phyloP scores from a whole-genome alignment of 2,329 filamentous ascomycete genomes.

The Aspergillus nomiae region DNA sequence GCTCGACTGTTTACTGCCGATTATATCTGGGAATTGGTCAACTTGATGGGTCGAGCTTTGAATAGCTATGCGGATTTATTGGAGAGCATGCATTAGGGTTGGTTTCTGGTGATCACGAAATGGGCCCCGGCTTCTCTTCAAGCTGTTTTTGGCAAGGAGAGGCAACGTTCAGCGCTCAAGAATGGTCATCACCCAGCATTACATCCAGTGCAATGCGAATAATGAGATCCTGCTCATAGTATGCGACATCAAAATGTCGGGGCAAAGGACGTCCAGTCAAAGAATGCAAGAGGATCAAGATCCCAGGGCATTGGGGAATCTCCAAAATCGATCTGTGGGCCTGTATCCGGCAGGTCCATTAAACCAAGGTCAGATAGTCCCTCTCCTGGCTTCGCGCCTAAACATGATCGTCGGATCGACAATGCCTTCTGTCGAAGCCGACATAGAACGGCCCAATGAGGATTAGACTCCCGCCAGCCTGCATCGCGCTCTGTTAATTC shows the following conservation, averaged over 20 bases:
- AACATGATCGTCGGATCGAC: conserved; percentile 7
- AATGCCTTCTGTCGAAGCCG: conserved; percentile 23
- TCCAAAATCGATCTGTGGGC: not conserved
- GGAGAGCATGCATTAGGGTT: conserved; percentile 14
- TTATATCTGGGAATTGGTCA: conserved; percentile 41
- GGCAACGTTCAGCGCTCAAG: not conserved
- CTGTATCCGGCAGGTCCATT: not conserved
- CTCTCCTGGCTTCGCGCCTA: not conserved
- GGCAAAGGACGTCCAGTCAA: not conserved
- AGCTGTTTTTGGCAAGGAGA: not conserved
- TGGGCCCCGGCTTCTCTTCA: not conserved
- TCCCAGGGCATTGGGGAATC: not conserved
- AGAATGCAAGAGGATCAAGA: not conserved
- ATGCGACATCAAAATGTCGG: not conserved
- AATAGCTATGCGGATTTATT: conserved; percentile 36
- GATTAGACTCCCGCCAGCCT: conserved; percentile 23
- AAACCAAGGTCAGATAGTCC: not conserved
- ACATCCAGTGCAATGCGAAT: not conserved
- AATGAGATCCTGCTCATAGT: not conserved
- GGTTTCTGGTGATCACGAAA: not conserved
- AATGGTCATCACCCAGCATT: not conserved
- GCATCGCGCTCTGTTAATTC: conserved; percentile 19
- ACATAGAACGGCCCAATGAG: conserved; percentile 25
- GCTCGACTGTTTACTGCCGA: conserved; percentile 37
- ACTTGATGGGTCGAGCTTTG: conserved; percentile 37